A percentile compares a stretch with the other conserved stretches of the same genome.
Conservation (phyloP, 805 yeast genomes). For the Candida easanensis region DNA sequence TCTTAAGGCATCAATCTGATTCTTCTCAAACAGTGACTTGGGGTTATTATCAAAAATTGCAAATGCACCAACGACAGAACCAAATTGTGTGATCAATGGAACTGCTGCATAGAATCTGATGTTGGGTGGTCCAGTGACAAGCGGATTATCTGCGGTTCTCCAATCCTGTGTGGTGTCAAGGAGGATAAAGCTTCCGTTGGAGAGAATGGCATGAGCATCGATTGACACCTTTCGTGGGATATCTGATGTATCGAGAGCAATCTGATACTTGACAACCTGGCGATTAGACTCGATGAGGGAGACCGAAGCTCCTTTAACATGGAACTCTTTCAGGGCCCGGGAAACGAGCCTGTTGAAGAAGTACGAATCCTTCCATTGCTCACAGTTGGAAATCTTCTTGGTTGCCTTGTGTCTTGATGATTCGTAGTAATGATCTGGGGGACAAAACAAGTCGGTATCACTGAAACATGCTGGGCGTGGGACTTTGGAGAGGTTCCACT, state of each 20-base stretch:
- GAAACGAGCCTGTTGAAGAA: constrained; percentile 38
- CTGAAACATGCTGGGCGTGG: constrained; percentile 54
- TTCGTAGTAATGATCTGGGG: constrained; percentile 61
- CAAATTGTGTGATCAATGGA: constrained; percentile 43
- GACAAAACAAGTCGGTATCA: constrained; percentile 45
- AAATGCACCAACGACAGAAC: constrained; percentile 52
- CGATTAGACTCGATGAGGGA: constrained; percentile 50
- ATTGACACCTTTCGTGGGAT: constrained; percentile 56
- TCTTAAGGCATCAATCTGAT: constrained; percentile 35
- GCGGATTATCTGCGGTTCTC: constrained; percentile 62
- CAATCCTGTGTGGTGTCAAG: constrained; percentile 66
- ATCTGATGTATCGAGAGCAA: constrained; percentile 44
- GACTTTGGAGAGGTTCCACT: constrained; percentile 52
- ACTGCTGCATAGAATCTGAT: constrained; percentile 66
- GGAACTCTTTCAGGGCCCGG: constrained; percentile 39
- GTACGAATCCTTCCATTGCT: constrained; percentile 48
- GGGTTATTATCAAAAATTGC: constrained; percentile 54
- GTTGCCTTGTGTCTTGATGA: constrained; percentile 42
- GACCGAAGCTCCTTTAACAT: constrained; percentile 52
- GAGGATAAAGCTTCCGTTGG: constrained; percentile 51
- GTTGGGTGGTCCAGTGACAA: constrained; percentile 58
- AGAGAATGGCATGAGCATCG: constrained; percentile 67
- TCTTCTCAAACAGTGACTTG: constrained; percentile 35
- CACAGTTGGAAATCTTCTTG: constrained; percentile 34
- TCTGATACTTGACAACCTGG: constrained; percentile 49